Conservation (phyloP, 2,329 filamentous ascomycete genomes). For the Xylariaceae sp. region DNA sequence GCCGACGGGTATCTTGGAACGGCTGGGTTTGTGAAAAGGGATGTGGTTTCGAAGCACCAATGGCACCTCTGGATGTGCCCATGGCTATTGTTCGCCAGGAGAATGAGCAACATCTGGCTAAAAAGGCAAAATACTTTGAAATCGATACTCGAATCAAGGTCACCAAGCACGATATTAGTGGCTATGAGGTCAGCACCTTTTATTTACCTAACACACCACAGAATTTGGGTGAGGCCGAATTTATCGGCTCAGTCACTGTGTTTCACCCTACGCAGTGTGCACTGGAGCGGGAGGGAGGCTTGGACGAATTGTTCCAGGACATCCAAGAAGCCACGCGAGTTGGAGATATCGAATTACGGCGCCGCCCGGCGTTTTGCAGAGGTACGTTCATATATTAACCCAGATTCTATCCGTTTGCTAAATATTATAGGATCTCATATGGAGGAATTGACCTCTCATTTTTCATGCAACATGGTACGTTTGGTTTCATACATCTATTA, state of each 20-base stretch:
- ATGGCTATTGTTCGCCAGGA: constrained; percentile 23
- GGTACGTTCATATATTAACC: constrained; percentile 30
- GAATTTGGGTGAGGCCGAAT: constrained; percentile 18
- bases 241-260: constrained; percentile 51
- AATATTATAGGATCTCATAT: constrained; percentile 32
- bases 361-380: constrained; percentile 37
- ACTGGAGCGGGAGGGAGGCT: constrained; percentile 48
- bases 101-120: constrained; percentile 1
- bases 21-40: constrained; percentile 57
- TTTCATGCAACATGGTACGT: constrained; percentile 49
- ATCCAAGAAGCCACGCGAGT: constrained; percentile 37
- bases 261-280: constrained; percentile 53
- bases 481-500: neutral
- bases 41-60: constrained; percentile 43
- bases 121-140: constrained; percentile 1
- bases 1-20: constrained; percentile 55
- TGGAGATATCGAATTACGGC: constrained; percentile 42
- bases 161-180: constrained; percentile 10
- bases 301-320: constrained; percentile 56
- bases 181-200: constrained; percentile 34
- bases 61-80: constrained; percentile 26
- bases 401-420: constrained; percentile 5
- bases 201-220: constrained; percentile 40
- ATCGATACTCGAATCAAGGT: neutral
- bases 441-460: constrained; percentile 49